Evolutionary conservation across 495 filamentous ascomycete species (phyloP).

Genomic region (Cryomyces antarcticus): DNA sequence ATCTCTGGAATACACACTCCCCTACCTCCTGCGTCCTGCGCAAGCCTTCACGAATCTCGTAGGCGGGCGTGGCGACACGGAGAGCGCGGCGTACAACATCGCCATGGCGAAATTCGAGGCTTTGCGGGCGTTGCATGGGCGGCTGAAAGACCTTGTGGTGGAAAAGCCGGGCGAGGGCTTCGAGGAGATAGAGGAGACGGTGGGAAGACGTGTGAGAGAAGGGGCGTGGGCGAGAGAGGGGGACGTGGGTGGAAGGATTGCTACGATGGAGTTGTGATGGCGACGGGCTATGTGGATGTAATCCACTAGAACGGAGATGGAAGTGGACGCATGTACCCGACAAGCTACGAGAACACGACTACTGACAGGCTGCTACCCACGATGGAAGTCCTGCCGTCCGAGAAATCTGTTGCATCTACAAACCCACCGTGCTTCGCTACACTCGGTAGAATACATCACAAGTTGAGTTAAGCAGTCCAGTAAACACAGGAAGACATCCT

Average conservation of each 20-base stretch:
- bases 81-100: slow-evolving; percentile 37
- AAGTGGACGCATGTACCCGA: no score
- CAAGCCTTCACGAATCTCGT: slow-evolving; percentile 36
- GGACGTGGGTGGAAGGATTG: slow-evolving; percentile 10
- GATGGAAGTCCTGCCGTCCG: no score
- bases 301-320: no score
- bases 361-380: no score
- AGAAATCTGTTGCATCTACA: no score
- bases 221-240: slow-evolving; percentile 7
- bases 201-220: slow-evolving; percentile 5
- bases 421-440: no score
- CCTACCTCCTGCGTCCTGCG: slow-evolving; percentile 38
- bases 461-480: no score
- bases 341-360: no score
- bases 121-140: slow-evolving; percentile 22
- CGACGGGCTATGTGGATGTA: no score
- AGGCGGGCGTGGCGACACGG: slow-evolving; percentile 34
- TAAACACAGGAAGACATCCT: no score
- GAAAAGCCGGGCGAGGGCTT: slow-evolving; percentile 4
- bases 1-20: slow-evolving; percentile 29
- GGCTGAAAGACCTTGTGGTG: not conserved
- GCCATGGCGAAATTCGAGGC: slow-evolving; percentile 39
- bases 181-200: slow-evolving; percentile 7
- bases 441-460: no score
- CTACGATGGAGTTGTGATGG: slow-evolving; percentile 7